Evolutionary conservation across 139 green algal species (phyloP).

Genomic region (Tetradesmus obliquus): DNA sequence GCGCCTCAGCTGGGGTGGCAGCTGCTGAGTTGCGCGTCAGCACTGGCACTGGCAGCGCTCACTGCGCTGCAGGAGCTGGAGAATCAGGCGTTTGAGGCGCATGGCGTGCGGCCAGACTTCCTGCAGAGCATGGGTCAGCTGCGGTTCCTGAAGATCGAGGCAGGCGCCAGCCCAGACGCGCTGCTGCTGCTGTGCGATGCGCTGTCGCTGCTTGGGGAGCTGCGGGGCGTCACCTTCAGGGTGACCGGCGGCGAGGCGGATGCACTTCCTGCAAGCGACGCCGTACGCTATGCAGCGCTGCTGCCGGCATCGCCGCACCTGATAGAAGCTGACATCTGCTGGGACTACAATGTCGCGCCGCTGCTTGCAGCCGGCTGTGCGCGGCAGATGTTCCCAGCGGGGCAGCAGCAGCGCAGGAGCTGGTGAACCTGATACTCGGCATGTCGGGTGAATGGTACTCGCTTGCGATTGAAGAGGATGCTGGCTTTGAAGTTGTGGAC

Average conservation of each 20-base stretch:
- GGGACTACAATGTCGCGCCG: not conserved
- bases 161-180: not conserved
- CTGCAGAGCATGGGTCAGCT: not conserved
- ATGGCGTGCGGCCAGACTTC: not conserved
- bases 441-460: not conserved
- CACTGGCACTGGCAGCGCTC: not conserved
- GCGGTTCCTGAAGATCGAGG: not conserved
- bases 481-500: not conserved
- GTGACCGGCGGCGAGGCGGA: not conserved
- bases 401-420: not conserved
- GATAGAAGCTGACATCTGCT: not conserved
- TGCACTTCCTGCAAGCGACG: not conserved
- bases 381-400: not conserved
- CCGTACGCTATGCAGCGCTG: not conserved
- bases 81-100: too few species aligned
- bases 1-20: not conserved
- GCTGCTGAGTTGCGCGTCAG: not conserved
- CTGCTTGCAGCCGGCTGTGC: not conserved
- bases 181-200: not conserved
- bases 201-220: not conserved
- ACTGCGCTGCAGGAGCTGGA: not conserved
- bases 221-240: not conserved
- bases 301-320: not conserved
- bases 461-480: not conserved
- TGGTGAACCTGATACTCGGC: not conserved